phyloP scores from a whole-genome alignment of 768 basidiomycete species.

The Trametes maxima region DNA sequence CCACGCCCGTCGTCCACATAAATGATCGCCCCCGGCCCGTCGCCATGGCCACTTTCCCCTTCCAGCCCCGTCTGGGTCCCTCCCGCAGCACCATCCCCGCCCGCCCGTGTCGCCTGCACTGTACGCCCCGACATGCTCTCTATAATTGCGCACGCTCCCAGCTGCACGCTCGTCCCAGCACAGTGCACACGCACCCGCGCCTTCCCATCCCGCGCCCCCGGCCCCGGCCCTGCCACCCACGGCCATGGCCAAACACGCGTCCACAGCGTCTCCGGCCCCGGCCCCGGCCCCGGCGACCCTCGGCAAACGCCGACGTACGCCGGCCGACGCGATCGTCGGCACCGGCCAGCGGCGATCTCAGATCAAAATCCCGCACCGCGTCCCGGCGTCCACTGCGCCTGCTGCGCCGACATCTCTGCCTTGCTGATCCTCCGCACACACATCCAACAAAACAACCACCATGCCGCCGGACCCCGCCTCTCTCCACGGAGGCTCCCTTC shows the following conservation, averaged over 20 bases:
- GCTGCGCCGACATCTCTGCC: background rate
- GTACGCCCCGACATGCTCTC: background rate
- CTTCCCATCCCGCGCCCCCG: background rate
- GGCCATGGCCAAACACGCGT: background rate
- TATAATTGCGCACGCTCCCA: background rate
- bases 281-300: slow-evolving; percentile 3
- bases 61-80: slow-evolving; percentile 10
- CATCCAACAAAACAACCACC: background rate
- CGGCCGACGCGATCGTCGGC: slow-evolving; percentile 8
- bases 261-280: background rate
- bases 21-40: slow-evolving; percentile 21
- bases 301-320: background rate
- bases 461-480: slow-evolving; percentile 11
- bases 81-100: background rate
- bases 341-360: slow-evolving; percentile 14
- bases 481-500: slow-evolving; percentile 69
- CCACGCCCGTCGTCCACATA: slow-evolving; percentile 7
- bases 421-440: background rate
- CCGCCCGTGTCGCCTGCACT: background rate
- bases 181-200: no score
- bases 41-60: slow-evolving; percentile 27
- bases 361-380: background rate
- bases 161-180: background rate
- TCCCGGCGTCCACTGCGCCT: background rate
- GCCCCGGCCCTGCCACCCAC: background rate